These are phyloP conservation scores for Leishmania amazonensis DNA, from an alignment of 208 protist genomes.

Conservation along the genomic window DNA sequence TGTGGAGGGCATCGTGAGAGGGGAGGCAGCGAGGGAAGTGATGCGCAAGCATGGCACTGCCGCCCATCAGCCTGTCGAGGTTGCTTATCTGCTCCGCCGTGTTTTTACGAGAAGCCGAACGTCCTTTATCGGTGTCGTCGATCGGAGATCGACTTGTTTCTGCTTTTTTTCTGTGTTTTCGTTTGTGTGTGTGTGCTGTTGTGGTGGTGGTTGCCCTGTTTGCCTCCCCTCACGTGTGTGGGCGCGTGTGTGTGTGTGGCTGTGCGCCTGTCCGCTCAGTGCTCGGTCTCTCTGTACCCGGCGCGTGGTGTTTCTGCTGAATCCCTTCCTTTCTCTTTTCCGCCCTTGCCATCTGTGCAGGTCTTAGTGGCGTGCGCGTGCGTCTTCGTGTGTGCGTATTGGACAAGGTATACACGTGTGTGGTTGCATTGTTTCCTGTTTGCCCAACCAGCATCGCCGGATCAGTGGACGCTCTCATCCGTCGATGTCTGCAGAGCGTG, in stretches of 20 bases:
- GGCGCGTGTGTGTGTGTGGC: neutral
- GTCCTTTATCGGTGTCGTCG: neutral
- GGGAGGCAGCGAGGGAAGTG: neutral
- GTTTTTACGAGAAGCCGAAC: neutral
- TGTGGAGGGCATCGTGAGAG: neutral
- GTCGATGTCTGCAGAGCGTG: neutral
- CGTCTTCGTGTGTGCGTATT: neutral
- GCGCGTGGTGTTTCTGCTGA: neutral
- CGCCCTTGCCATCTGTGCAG: neutral
- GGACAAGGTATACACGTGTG: neutral
- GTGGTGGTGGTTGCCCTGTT: conserved; percentile 1
- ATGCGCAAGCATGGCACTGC: neutral
- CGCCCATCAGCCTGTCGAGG: neutral
- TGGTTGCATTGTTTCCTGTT: neutral
- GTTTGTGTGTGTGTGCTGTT: neutral
- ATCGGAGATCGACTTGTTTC: neutral
- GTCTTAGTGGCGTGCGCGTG: neutral
- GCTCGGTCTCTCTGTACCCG: neutral
- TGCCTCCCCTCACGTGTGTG: neutral
- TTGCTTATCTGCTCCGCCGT: neutral
- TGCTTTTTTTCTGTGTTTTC: neutral
- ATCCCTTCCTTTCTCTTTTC: neutral
- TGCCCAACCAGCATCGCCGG: neutral
- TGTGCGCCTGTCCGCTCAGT: neutral
- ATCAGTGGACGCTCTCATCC: neutral